Evolutionary conservation across 2,329 filamentous ascomycete genomes (phyloP).

Genomic region (Colletotrichum sansevieriae): DNA sequence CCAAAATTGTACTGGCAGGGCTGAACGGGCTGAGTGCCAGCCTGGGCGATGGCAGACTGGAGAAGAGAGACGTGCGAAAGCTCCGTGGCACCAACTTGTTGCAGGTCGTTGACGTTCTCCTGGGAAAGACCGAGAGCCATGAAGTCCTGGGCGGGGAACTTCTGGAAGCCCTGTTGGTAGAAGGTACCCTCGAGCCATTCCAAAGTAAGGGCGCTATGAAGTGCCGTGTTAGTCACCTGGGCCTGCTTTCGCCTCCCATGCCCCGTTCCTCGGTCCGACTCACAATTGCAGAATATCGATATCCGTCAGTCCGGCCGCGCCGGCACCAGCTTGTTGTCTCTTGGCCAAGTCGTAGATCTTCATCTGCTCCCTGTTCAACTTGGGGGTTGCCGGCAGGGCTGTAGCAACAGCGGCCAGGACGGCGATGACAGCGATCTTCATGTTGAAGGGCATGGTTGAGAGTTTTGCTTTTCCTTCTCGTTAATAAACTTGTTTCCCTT

Average conservation of each 20-base stretch:
- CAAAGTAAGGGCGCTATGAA: conserved; percentile 73
- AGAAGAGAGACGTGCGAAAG: conserved; percentile 69
- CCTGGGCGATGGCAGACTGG: conserved; percentile 70
- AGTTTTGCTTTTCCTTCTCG: conserved; percentile 44
- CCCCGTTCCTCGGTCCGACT: conserved; percentile 45
- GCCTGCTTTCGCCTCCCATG: fast-evolving
- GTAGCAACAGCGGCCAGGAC: conserved; percentile 60
- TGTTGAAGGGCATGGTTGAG: conserved; percentile 60
- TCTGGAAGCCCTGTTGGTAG: conserved; percentile 78
- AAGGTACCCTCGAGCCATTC: conserved; percentile 82
- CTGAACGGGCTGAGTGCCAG: conserved; percentile 74
- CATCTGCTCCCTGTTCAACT: conserved; percentile 59
- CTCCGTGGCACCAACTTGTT: conserved; percentile 46
- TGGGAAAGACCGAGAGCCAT: conserved; percentile 69
- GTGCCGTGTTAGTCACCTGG: neutral
- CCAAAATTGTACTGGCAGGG: conserved; percentile 80
- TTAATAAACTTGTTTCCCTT: conserved; percentile 42
- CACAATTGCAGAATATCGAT: conserved; percentile 72
- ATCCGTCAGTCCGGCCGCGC: conserved; percentile 62
- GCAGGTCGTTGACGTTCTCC: conserved; percentile 62
- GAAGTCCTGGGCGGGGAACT: conserved; percentile 76
- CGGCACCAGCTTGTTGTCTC: conserved; percentile 64
- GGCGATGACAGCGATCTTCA: conserved; percentile 59
- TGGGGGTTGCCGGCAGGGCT: conserved; percentile 61
- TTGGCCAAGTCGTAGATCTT: conserved; percentile 61